Conservation (phyloP, 805 yeast genomes). For the Candida palmyrensis region DNA sequence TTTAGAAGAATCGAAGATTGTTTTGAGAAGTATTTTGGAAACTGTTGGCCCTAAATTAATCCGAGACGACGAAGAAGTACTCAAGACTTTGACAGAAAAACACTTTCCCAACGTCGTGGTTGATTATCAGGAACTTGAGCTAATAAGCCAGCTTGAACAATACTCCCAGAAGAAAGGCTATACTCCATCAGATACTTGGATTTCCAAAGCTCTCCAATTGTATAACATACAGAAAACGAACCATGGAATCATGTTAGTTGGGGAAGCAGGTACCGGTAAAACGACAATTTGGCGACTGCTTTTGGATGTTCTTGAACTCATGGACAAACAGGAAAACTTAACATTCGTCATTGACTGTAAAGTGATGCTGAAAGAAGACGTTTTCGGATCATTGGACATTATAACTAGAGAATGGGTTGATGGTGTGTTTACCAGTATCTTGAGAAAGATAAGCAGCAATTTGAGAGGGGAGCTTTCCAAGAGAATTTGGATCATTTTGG, state of each 20-base stretch:
- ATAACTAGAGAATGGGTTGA: slow-evolving; percentile 91
- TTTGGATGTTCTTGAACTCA: slow-evolving; percentile 34
- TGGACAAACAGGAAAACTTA: slow-evolving; percentile 32
- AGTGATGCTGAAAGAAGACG: slow-evolving; percentile 55
- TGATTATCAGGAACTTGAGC: slow-evolving; percentile 15
- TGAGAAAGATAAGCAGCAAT: slow-evolving; percentile 54
- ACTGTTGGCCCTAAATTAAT: slow-evolving; percentile 66
- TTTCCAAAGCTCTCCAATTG: slow-evolving; percentile 55
- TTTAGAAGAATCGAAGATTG: slow-evolving; percentile 21
- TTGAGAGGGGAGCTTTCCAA: slow-evolving; percentile 53
- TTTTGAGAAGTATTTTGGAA: slow-evolving; percentile 52
- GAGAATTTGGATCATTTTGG: slow-evolving; percentile 75
- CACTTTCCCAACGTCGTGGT: slow-evolving; percentile 21
- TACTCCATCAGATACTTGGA: slow-evolving; percentile 36
- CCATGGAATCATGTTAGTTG: slow-evolving; percentile 80
- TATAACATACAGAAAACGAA: slow-evolving; percentile 55
- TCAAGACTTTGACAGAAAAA: slow-evolving; percentile 17
- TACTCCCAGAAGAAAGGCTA: slow-evolving; percentile 29
- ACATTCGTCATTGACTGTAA: slow-evolving; percentile 65
- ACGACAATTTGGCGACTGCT: slow-evolving; percentile 48
- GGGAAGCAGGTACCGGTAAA: slow-evolving; percentile 74
- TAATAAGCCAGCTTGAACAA: slow-evolving; percentile 19
- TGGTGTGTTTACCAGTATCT: slow-evolving; percentile 68
- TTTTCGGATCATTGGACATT: slow-evolving; percentile 69
- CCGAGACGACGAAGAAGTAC: slow-evolving; percentile 43